Conservation (phyloP, 2,329 filamentous ascomycete species). For the Lecanicillium sp. region DNA sequence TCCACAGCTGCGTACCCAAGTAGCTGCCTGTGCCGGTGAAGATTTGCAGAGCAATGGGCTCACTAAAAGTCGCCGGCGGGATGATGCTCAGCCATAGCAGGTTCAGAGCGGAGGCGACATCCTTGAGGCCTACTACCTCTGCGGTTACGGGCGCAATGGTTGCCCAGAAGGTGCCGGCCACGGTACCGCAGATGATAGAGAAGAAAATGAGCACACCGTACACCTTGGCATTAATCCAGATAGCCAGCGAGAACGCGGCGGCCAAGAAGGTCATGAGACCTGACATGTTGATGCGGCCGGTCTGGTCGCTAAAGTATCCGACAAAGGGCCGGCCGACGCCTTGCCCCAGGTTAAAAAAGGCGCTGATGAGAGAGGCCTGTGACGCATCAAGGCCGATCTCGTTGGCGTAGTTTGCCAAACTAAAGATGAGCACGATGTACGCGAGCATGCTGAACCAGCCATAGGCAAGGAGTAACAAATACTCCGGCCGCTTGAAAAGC, state of each 20-base stretch:
- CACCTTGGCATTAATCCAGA: slow-evolving; percentile 62
- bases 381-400: slow-evolving; percentile 58
- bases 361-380: slow-evolving; percentile 65
- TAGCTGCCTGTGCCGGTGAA: slow-evolving; percentile 36
- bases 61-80: slow-evolving; percentile 61
- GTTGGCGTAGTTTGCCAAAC: slow-evolving; percentile 64
- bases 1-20: slow-evolving; percentile 48
- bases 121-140: slow-evolving; percentile 64
- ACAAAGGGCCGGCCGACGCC: slow-evolving; percentile 64
- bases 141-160: slow-evolving; percentile 62
- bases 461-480: slow-evolving; percentile 57
- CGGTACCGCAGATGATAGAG: slow-evolving; percentile 59
- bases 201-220: slow-evolving; percentile 67
- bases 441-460: slow-evolving; percentile 65
- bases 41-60: slow-evolving; percentile 55
- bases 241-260: slow-evolving; percentile 57
- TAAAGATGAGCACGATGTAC: slow-evolving; percentile 72
- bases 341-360: slow-evolving; percentile 61
- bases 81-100: slow-evolving; percentile 66
- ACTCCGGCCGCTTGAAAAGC: slow-evolving; percentile 56
- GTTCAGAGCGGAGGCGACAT: slow-evolving; percentile 60
- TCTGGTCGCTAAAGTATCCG: slow-evolving; percentile 62
- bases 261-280: slow-evolving; percentile 55
- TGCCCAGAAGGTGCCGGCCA: slow-evolving; percentile 66
- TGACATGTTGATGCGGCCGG: slow-evolving; percentile 69